phyloP scores from a whole-genome alignment of 192 early-diverging fungal genomes.

The Coemansia sp. region DNA sequence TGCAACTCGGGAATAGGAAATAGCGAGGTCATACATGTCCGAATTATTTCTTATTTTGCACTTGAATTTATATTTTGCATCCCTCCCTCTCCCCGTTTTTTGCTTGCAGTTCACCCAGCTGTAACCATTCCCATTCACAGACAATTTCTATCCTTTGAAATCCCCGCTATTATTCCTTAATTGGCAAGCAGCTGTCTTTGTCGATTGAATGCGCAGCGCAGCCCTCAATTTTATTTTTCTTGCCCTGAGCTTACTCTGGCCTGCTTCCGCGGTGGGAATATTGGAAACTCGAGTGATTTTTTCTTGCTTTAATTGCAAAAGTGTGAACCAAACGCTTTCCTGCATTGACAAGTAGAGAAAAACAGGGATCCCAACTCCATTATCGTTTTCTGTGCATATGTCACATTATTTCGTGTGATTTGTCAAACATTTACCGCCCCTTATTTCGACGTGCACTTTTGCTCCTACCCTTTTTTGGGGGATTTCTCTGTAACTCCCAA shows the following conservation, averaged over 20 bases:
- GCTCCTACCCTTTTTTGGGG: not conserved
- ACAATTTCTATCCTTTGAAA: not conserved
- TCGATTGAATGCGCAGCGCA: not conserved
- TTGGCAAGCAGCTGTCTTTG: not conserved
- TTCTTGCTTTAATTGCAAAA: too few species aligned
- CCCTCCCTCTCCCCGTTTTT: not conserved
- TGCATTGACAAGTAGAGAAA: not conserved
- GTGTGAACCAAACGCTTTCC: too few species aligned
- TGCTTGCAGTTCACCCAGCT: not conserved
- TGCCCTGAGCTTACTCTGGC: not conserved
- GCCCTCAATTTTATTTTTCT: not conserved
- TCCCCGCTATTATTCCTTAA: not conserved
- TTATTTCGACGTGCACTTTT: too few species aligned
- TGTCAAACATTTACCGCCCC: not conserved
- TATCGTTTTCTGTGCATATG: not conserved
- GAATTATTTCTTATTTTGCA: not conserved
- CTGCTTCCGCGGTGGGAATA: not conserved
- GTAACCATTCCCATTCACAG: not conserved
- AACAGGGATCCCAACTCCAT: not conserved
- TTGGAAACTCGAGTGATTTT: not conserved
- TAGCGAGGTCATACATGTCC: conserved; percentile 5
- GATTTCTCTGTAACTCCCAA: not conserved
- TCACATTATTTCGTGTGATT: not conserved
- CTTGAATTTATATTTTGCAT: not conserved
- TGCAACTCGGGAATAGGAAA: conserved; percentile 5